phyloP scores from a whole-genome alignment of 2,329 filamentous ascomycete species.

The Colletotrichum sp. region DNA sequence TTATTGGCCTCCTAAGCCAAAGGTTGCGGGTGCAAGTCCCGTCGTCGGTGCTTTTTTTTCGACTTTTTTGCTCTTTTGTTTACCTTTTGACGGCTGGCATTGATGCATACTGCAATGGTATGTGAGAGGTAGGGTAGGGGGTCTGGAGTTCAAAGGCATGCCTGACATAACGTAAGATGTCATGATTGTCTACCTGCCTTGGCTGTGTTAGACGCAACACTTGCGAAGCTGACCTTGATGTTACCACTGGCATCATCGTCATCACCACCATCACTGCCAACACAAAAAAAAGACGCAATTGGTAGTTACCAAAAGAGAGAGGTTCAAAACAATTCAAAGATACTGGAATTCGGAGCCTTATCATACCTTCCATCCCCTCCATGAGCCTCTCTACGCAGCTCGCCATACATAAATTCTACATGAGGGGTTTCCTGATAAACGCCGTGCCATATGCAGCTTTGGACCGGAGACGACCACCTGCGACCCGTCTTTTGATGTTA shows the following conservation, averaged over 20 bases:
- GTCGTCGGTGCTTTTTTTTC: neutral
- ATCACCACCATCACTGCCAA: neutral
- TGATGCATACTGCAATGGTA: neutral
- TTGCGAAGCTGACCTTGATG: rapidly evolving
- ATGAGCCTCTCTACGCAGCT: slow-evolving; percentile 13
- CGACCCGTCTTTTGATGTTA: slow-evolving; percentile 18
- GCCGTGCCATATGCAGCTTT: slow-evolving; percentile 40
- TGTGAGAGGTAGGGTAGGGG: neutral
- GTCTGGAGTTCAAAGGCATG: neutral
- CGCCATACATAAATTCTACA: slow-evolving; percentile 38
- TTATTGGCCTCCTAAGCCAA: slow-evolving; percentile 23
- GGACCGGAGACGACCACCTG: slow-evolving; percentile 18
- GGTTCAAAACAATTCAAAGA: slow-evolving; percentile 16
- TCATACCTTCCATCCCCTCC: slow-evolving; percentile 15
- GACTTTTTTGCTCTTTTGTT: neutral
- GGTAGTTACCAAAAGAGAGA: neutral
- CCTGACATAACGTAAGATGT: neutral
- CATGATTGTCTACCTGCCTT: neutral
- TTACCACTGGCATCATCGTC: neutral
- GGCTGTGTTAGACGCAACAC: neutral
- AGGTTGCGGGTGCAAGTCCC: slow-evolving; percentile 23
- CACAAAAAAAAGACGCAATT: neutral
- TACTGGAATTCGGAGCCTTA: slow-evolving; percentile 12
- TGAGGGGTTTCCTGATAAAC: slow-evolving; percentile 31
- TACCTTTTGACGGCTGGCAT: neutral